Conservation (phyloP, 2,329 filamentous ascomycete species). For the Pyrenophora teres region DNA sequence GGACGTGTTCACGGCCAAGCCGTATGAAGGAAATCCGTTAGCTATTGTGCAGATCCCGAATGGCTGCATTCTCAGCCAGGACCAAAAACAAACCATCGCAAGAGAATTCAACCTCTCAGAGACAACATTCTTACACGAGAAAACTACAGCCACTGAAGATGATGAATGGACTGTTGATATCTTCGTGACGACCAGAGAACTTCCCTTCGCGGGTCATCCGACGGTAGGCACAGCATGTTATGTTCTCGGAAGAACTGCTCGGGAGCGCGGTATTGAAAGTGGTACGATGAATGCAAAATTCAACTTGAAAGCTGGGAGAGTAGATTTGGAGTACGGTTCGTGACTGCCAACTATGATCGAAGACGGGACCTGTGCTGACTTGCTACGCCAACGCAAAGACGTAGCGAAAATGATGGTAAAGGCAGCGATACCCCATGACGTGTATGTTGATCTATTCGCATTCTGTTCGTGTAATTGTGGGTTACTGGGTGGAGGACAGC, state of each 20-base stretch:
- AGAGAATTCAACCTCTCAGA: constrained; percentile 64
- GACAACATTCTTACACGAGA: constrained; percentile 59
- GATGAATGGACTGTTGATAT: constrained; percentile 57
- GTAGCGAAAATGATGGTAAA: constrained; percentile 54
- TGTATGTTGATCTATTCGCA: constrained; percentile 53
- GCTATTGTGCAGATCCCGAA: constrained; percentile 58
- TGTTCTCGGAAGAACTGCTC: constrained; percentile 44
- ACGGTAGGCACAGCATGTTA: constrained; percentile 61
- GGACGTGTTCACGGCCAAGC: constrained; percentile 56
- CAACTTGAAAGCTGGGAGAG: constrained; percentile 52
- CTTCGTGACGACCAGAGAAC: constrained; percentile 56
- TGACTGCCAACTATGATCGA: too few species aligned
- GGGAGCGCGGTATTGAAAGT: constrained; percentile 18
- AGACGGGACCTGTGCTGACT: too few species aligned
- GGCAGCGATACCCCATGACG: constrained; percentile 69
- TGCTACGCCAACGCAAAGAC: constrained; percentile 14
- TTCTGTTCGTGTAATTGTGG: neutral
- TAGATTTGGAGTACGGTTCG: constrained; percentile 47
- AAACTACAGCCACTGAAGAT: constrained; percentile 18
- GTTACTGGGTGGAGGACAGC: neutral
- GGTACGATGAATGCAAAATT: constrained; percentile 46
- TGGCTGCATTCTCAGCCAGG: constrained; percentile 47
- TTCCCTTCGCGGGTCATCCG: constrained; percentile 63
- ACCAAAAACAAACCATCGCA: constrained; percentile 59
- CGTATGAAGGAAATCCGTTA: constrained; percentile 59